Evolutionary conservation across 345 rosid species (phyloP).

Genomic region (Camelina hispida): DNA sequence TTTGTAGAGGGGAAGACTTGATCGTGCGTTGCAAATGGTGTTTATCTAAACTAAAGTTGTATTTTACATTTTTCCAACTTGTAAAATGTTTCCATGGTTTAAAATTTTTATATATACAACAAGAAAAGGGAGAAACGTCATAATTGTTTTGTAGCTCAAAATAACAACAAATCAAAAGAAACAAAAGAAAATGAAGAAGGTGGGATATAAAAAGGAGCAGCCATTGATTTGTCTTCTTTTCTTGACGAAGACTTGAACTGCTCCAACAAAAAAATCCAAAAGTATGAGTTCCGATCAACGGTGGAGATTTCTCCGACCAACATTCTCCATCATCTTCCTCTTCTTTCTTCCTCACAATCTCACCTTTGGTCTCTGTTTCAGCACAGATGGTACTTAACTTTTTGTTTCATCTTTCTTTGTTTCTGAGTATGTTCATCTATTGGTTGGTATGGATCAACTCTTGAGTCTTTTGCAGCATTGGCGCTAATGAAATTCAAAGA

Average conservation of each 20-base stretch:
- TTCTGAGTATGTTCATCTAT: background rate
- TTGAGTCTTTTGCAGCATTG: constrained; percentile 53
- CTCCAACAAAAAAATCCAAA: constrained; percentile 51
- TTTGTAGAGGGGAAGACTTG: constrained; percentile 24
- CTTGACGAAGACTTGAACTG: constrained; percentile 40
- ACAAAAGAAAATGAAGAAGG: constrained; percentile 20
- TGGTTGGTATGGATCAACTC: constrained; percentile 8
- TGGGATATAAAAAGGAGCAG: constrained; percentile 42
- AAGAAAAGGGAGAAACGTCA: too few relatives aligned
- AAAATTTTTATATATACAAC: constrained; percentile 17
- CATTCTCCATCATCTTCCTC: constrained; percentile 59
- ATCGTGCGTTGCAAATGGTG: constrained; percentile 46
- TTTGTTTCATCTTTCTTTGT: constrained; percentile 2
- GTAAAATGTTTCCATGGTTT: constrained; percentile 32
- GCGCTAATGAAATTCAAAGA: constrained; percentile 67
- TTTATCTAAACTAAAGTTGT: constrained; percentile 3
- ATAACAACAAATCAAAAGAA: constrained; percentile 19
- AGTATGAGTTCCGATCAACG: constrained; percentile 60
- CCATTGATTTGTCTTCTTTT: constrained; percentile 42
- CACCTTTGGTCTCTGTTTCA: constrained; percentile 38
- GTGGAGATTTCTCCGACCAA: constrained; percentile 65
- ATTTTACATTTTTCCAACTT: constrained; percentile 23
- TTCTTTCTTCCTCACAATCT: constrained; percentile 36
- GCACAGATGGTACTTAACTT: constrained; percentile 35
- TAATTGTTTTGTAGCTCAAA: background rate